These are phyloP conservation scores for Mortierella claussenii DNA, from an alignment of 192 early-diverging fungal genomes.

Conservation along the genomic window DNA sequence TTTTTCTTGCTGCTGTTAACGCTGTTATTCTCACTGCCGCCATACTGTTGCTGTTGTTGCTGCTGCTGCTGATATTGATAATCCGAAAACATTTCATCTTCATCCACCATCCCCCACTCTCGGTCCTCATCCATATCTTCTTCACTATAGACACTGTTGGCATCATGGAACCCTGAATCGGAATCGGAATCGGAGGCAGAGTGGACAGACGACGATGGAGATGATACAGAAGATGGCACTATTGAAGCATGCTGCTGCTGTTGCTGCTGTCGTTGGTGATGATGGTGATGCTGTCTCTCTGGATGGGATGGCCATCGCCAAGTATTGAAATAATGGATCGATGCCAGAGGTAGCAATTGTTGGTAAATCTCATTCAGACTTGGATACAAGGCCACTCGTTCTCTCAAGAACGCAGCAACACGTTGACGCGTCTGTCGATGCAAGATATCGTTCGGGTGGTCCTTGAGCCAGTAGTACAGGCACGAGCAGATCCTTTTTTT, in stretches of 20 bases:
- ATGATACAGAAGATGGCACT: not conserved
- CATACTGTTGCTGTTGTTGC: not conserved
- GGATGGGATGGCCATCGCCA: conserved; percentile 26
- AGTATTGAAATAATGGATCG: conserved; percentile 27
- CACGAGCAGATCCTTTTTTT: conserved; percentile 45
- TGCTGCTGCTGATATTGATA: not conserved
- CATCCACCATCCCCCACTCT: conserved; percentile 42
- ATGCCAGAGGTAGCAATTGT: conserved; percentile 20
- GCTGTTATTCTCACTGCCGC: not conserved
- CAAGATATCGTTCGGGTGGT: conserved; percentile 53
- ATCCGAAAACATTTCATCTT: conserved; percentile 14
- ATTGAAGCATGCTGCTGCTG: not conserved
- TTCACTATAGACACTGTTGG: conserved; percentile 4
- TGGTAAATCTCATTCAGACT: conserved; percentile 20
- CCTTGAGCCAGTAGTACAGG: conserved; percentile 35
- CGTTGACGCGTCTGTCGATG: conserved; percentile 50
- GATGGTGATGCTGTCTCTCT: too few species aligned
- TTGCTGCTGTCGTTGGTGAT: not conserved
- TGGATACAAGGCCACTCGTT: conserved; percentile 32
- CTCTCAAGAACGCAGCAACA: conserved; percentile 28
- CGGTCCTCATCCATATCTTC: conserved; percentile 50
- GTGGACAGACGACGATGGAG: not conserved
- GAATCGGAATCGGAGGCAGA: conserved; percentile 19
- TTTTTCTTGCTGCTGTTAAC: conserved; percentile 1
- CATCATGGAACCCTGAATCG: conserved; percentile 35